Base-by-base conservation (phyloP, 352 stramenopile species). In the Phytophthora hybrid region DNA sequence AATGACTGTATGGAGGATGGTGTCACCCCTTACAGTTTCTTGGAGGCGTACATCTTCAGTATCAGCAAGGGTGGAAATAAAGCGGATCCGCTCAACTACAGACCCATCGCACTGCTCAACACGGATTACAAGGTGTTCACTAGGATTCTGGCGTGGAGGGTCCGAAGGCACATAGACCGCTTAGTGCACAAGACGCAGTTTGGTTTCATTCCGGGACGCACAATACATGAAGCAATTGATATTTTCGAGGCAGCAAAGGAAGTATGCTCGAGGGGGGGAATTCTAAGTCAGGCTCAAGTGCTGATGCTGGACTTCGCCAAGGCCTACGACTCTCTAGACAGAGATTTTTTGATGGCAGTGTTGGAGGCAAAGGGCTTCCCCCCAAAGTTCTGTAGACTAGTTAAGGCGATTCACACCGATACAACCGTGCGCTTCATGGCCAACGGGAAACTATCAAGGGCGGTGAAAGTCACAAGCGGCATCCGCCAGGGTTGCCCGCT, bases 261-360 rank as follows among this genome's bases (percentile, higher is more conserved):
- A 5, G n/a, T 64, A 19, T 23, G 56, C n/a, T 1, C 1, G 11
- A 53, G 65, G 55, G 31, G 2, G 13, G 1, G 21, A 52, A 3
- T 56, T 49, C 2, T 19, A 18, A 6, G 44, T 4, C 11, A 54
- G 1, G 64, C 64, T 8, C 1, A 64, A 0, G 53, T 31, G 2
- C 5, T 73, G 13, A 16, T 73, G 4, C 58, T 73, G 0, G 49
- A 73, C 16, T 73, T 73, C 19, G 4, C 11, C 10, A 73, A 73
- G 26, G 59, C 66, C 1, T 67, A 68, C 37, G 58, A 73, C 16
- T 73, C 52, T 10, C 29, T 73, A 5, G 56, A 29, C 13, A 31
- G 56, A 5, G 34, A 32, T 6, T 71, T 44, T 10, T 11, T 71
- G 4, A 5, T 60, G 1, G 23, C 53, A n/a, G 56, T 39, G 4